Evolutionary conservation across 1,284 basidiomycete genomes (phyloP).

Genomic region (Puccinia hordei): DNA sequence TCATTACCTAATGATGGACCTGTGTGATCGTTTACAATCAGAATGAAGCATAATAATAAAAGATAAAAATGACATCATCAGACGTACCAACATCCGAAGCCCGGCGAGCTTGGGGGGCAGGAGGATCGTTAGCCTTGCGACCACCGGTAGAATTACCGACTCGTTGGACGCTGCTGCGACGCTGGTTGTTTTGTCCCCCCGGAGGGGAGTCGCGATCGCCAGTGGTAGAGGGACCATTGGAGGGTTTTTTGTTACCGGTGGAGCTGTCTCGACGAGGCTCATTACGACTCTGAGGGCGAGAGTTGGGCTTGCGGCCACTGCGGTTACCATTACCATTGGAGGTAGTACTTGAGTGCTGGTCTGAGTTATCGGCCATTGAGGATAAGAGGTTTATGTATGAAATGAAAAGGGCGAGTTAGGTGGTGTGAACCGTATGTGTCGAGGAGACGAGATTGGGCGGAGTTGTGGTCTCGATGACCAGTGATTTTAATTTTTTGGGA

Average conservation of each 20-base stretch:
- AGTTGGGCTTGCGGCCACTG: slow-evolving; percentile 36
- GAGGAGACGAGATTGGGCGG: slow-evolving; percentile 15
- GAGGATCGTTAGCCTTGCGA: slow-evolving; percentile 12
- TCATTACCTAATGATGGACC: slow-evolving; percentile 12
- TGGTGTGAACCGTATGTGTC: background rate
- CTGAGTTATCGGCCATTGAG: slow-evolving; percentile 28
- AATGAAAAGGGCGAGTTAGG: background rate
- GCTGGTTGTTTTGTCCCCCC: slow-evolving; percentile 9
- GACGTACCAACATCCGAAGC: slow-evolving; percentile 48
- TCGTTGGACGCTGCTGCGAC: slow-evolving; percentile 38
- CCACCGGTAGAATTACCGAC: slow-evolving; percentile 11
- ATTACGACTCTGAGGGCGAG: slow-evolving; percentile 48
- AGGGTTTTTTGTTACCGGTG: slow-evolving; percentile 20
- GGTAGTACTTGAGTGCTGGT: slow-evolving; percentile 21
- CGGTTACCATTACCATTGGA: slow-evolving; percentile 34
- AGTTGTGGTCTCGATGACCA: slow-evolving; percentile 27
- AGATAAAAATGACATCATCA: background rate
- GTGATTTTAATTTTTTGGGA: slow-evolving; percentile 24
- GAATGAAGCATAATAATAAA: background rate
- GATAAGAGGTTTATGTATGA: background rate
- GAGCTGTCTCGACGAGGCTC: slow-evolving; percentile 31
- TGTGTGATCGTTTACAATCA: background rate
- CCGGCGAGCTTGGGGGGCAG: slow-evolving; percentile 16
- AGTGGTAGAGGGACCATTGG: slow-evolving; percentile 49
- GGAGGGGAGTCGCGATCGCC: slow-evolving; percentile 30